Conservation (phyloP, 768 basidiomycete species). For the Pholiota conissans region DNA sequence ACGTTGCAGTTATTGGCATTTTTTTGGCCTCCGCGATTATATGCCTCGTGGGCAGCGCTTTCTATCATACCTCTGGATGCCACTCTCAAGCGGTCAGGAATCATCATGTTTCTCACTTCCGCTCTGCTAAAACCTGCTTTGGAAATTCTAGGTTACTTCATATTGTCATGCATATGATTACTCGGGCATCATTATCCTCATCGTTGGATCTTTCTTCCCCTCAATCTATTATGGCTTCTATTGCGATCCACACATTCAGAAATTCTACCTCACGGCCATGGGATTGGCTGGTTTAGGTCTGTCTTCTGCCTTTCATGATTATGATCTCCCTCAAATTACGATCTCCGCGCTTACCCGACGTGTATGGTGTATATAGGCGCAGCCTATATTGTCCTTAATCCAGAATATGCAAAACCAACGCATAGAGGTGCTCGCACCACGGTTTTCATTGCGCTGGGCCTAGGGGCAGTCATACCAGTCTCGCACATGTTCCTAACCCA, state of each 20-base stretch:
- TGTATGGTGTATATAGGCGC: constrained; percentile 42
- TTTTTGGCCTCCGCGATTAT: constrained; percentile 74
- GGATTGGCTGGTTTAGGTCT: constrained; percentile 57
- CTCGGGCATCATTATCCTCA: constrained; percentile 78
- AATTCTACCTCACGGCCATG: constrained; percentile 56
- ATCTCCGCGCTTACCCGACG: constrained; percentile 18
- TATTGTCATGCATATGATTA: constrained; percentile 73
- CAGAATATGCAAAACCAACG: constrained; percentile 73
- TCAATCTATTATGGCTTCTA: constrained; percentile 78
- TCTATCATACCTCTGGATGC: constrained; percentile 71
- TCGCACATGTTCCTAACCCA: constrained; percentile 61
- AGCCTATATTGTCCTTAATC: constrained; percentile 75
- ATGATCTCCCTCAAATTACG: constrained; percentile 19
- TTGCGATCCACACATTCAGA: constrained; percentile 55
- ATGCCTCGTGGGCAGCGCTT: constrained; percentile 70
- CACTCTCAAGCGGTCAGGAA: constrained; percentile 67
- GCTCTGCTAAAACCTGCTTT: constrained; percentile 9
- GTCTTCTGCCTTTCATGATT: constrained; percentile 29
- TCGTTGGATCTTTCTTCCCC: constrained; percentile 78
- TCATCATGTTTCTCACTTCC: constrained; percentile 19
- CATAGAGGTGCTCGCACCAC: constrained; percentile 76
- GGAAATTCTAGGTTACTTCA: constrained; percentile 46
- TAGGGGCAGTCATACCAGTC: constrained; percentile 68
- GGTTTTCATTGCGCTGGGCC: constrained; percentile 78
- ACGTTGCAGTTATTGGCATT: constrained; percentile 56